Base-by-base conservation (phyloP, 2,329 filamentous ascomycete genomes). In the Amphichorda felina region DNA sequence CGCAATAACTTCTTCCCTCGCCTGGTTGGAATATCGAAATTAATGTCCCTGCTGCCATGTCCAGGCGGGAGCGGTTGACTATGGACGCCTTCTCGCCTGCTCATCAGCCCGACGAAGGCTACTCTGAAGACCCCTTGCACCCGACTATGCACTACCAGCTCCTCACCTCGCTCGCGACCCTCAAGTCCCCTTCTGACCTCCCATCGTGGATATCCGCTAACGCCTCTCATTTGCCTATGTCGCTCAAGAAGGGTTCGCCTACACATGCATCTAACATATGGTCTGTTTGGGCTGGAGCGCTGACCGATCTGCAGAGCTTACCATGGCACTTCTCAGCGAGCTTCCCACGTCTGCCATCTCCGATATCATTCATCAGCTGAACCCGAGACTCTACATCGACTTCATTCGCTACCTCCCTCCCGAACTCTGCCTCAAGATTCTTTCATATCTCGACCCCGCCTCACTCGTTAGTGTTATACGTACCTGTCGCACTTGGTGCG, bases 361-460 rank as follows among this genome's bases (percentile, higher is more conserved):
- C 34, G 70, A 80, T 30, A 83, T 95, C 36, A 84, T 94, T 32
- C 75, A 88, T 37, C 74, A 80, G 43, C 64, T 94, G 14, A 82
- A 79, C 42, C 84, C 87, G 4, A 72, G 88, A 35, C 77, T 96
- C 3, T 88, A 95, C 57, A 89, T 95, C 60, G 85, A 98, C 59
- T 94, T 94, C 37, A 77, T 94, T 29, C 66, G 75, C 43, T 78
- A 85, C 48, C 73, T 98, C 1, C 91, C 91, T 0, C 77, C 84
- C 18, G 91, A 98, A 55, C 82, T 98, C 48, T 93, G 86, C 41
- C 78, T 91, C 30, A 82, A 93, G 50, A 81, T 96, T 30, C 79
- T 98, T 30, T 79, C 82, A 13, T 91, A 87, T 50, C 77, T 98
- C 34, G 82, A 88, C 37, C 82, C 87, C 1, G 56, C 76, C 19